Percentiles rank a stretch among this genome's conserved stretches.
Evolutionary conservation across 169 alveolate species (phyloP).

Genomic region (Cyclospora cayetanensis): DNA sequence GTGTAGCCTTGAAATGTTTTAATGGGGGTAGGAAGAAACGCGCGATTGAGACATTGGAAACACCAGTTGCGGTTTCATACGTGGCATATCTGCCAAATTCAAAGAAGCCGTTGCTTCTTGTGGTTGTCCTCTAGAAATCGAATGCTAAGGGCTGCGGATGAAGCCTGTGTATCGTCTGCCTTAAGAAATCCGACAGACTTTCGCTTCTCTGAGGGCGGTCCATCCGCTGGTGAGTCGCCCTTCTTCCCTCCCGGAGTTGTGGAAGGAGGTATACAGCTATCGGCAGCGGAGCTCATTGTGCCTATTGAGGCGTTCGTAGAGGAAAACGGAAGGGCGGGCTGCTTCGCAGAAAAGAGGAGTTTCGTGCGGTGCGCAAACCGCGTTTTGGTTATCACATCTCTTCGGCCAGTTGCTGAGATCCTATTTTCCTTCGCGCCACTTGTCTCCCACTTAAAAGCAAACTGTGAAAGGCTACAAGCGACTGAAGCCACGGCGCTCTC

Average conservation of each 20-base stretch:
- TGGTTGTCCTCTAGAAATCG: too few species aligned
- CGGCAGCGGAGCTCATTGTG: background rate
- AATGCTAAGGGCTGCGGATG: too few species aligned
- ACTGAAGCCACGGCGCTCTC: background rate
- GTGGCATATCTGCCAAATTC: too few species aligned
- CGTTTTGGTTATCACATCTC: slow-evolving; percentile 17
- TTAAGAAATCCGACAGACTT: slow-evolving; percentile 11
- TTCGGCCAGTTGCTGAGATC: background rate
- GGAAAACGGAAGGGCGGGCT: background rate
- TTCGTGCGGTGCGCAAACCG: slow-evolving; percentile 31
- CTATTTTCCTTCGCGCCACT: background rate
- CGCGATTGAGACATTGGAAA: too few species aligned
- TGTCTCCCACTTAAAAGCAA: background rate
- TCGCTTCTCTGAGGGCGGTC: slow-evolving; percentile 23
- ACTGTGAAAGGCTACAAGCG: slow-evolving; percentile 22
- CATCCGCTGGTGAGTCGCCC: background rate
- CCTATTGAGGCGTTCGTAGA: background rate
- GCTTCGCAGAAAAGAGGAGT: background rate
- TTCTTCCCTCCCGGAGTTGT: background rate
- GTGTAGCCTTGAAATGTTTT: too few species aligned
- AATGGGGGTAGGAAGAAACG: too few species aligned
- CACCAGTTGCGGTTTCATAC: too few species aligned
- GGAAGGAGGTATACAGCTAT: background rate
- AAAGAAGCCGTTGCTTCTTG: background rate
- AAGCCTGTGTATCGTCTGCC: slow-evolving; percentile 39